Evolutionary conservation across 495 filamentous ascomycete genomes (phyloP).

Genomic region (Trichoderma parareesei): DNA sequence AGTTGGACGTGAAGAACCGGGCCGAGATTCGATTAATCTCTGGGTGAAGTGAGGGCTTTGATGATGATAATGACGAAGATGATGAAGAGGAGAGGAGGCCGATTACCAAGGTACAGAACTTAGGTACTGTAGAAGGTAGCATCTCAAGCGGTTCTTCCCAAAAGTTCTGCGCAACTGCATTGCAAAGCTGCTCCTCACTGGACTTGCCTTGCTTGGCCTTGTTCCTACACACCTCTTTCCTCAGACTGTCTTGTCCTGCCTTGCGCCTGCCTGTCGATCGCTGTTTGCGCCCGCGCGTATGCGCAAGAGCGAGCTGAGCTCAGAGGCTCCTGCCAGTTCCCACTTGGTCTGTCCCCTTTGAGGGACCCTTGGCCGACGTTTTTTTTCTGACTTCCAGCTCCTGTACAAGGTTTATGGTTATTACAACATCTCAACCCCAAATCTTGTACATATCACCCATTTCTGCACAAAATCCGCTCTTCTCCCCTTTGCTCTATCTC

Average conservation of each 20-base stretch:
- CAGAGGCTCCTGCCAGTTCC: constrained; percentile 3
- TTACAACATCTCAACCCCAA: background rate
- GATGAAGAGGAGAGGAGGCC: too few relatives aligned
- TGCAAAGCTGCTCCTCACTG: too few relatives aligned
- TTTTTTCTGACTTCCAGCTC: background rate
- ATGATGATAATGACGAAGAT: too few relatives aligned
- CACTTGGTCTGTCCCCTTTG: background rate
- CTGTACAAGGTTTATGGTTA: constrained; percentile 10
- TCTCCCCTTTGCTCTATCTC: too few relatives aligned
- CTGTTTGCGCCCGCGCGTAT: constrained; percentile 5
- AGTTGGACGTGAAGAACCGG: too few relatives aligned
- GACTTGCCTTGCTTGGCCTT: background rate
- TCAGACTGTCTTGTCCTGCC: background rate
- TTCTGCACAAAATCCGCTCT: background rate
- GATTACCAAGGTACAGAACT: too few relatives aligned
- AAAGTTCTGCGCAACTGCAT: too few relatives aligned
- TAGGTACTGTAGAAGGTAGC: too few relatives aligned
- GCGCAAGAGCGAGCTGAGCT: background rate
- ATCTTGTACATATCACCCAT: background rate
- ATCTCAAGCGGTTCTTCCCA: too few relatives aligned
- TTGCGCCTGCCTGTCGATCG: constrained; percentile 4
- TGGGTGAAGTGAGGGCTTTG: too few relatives aligned
- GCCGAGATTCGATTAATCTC: too few relatives aligned
- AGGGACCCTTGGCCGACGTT: background rate
- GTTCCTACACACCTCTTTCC: background rate